phyloP scores from a whole-genome alignment of 2,329 filamentous ascomycete species.

The Orbilia javanica region DNA sequence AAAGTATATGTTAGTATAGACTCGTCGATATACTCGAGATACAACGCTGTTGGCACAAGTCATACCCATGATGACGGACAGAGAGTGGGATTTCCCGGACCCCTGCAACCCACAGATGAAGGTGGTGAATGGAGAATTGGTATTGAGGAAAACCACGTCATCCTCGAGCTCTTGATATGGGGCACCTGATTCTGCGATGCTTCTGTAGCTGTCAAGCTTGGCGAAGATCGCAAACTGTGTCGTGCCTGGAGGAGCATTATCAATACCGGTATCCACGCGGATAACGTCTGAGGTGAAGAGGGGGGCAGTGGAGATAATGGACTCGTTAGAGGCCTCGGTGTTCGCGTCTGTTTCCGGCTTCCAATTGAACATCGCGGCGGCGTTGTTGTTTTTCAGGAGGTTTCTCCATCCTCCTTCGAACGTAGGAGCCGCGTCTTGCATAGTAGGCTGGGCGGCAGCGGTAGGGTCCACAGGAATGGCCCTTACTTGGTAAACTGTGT shows the following conservation, averaged over 20 bases:
- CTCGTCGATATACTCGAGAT: neutral
- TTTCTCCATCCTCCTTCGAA: neutral
- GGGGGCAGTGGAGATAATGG: conserved; percentile 14
- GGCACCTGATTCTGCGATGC: neutral
- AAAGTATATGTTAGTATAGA: neutral
- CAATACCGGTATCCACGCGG: neutral
- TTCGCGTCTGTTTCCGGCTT: neutral
- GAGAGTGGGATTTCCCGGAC: conserved; percentile 47
- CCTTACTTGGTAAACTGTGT: neutral
- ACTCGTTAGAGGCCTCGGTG: neutral
- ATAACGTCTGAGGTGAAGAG: conserved; percentile 39
- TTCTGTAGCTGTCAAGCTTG: conserved; percentile 6
- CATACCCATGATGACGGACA: conserved; percentile 49
- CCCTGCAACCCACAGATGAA: conserved; percentile 56
- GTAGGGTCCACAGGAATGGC: neutral
- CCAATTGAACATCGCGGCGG: neutral
- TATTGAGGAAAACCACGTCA: conserved; percentile 42
- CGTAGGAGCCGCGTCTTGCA: neutral
- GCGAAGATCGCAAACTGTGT: conserved; percentile 37
- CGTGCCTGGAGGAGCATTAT: neutral
- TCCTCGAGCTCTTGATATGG: conserved; percentile 14
- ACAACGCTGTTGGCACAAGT: no score
- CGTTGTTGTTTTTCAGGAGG: neutral
- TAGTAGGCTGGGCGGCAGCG: neutral
- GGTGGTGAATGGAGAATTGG: conserved; percentile 35